A percentile compares a stretch with the other conserved stretches of the same genome.
Conservation (phyloP, 345 rosid species). For the Zanthoxylum bungeanum region DNA sequence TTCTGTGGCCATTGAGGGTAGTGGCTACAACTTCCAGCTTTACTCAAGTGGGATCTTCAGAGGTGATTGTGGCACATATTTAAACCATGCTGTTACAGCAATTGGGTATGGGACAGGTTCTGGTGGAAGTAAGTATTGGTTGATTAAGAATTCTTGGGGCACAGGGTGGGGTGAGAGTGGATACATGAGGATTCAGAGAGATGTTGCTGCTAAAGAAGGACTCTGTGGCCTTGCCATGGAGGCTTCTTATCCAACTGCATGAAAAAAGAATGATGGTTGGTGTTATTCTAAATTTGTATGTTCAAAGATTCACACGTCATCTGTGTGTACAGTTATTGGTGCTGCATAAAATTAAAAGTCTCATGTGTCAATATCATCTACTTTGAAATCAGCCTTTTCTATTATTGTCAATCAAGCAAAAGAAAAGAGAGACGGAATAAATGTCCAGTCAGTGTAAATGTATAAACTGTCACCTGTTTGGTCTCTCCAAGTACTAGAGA, state of each 20-base stretch:
- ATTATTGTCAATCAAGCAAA: neutral
- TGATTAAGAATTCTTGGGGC: slow-evolving; percentile 68
- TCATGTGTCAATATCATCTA: neutral
- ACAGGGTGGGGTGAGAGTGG: slow-evolving; percentile 50
- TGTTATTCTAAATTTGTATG: neutral
- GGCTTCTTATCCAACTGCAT: slow-evolving; percentile 33
- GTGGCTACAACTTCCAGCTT: slow-evolving; percentile 25
- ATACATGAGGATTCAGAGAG: slow-evolving; percentile 45
- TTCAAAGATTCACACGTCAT: neutral
- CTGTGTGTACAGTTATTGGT: neutral
- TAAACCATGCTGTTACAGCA: slow-evolving; percentile 41
- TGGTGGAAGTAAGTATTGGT: slow-evolving; percentile 46
- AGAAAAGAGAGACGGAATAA: too few species aligned
- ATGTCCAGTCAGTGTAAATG: too few species aligned
- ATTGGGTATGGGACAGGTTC: slow-evolving; percentile 44
- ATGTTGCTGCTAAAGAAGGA: slow-evolving; percentile 32
- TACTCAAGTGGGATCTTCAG: slow-evolving; percentile 42
- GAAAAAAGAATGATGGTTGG: neutral
- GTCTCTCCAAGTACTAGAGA: neutral
- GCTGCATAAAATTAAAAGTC: neutral
- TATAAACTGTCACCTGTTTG: too few species aligned
- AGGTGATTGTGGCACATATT: slow-evolving; percentile 25
- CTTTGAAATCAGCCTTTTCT: neutral
- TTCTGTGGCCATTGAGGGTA: slow-evolving; percentile 32
- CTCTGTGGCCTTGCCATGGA: slow-evolving; percentile 46